Percentiles rank a stretch among this genome's conserved stretches.
phyloP scores from a whole-genome alignment of 306 rosid genomes.

The Crotalaria pallida region DNA sequence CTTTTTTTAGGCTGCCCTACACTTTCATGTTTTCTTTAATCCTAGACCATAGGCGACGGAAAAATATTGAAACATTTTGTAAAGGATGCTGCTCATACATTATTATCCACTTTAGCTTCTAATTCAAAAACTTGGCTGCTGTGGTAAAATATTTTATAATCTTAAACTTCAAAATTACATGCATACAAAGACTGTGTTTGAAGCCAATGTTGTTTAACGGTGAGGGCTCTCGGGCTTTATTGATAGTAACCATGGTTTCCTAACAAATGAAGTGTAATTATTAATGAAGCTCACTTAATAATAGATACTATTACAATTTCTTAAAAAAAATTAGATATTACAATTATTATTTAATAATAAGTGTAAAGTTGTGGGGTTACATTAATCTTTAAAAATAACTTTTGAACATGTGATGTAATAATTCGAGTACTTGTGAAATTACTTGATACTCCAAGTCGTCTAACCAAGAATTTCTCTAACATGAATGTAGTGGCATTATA shows the following conservation, averaged over 20 bases:
- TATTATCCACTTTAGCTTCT: slow-evolving; percentile 4
- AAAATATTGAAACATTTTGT: slow-evolving; percentile 27
- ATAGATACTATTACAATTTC: too few relatives aligned
- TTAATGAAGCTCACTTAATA: too few relatives aligned
- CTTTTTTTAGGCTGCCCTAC: slow-evolving; percentile 41
- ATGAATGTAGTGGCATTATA: background rate
- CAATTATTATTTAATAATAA: too few relatives aligned
- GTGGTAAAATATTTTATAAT: background rate
- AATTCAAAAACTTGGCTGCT: background rate
- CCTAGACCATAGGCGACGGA: slow-evolving; percentile 22
- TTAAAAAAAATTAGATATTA: too few relatives aligned
- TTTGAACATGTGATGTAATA: too few relatives aligned
- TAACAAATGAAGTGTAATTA: background rate
- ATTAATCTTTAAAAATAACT: background rate
- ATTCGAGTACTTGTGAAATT: background rate
- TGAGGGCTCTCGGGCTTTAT: background rate
- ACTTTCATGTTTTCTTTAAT: slow-evolving; percentile 27
- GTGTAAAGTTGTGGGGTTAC: background rate
- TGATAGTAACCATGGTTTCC: background rate
- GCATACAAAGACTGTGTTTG: slow-evolving; percentile 1
- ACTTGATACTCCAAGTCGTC: background rate
- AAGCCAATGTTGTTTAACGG: slow-evolving; percentile 7
- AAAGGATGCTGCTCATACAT: slow-evolving; percentile 6
- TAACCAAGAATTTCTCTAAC: background rate
- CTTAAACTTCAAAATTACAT: slow-evolving; percentile 19